A percentile compares a stretch with the other conserved stretches of the same genome.
phyloP scores from a whole-genome alignment of 352 stramenopile genomes.

The Phytophthora megakarya region DNA sequence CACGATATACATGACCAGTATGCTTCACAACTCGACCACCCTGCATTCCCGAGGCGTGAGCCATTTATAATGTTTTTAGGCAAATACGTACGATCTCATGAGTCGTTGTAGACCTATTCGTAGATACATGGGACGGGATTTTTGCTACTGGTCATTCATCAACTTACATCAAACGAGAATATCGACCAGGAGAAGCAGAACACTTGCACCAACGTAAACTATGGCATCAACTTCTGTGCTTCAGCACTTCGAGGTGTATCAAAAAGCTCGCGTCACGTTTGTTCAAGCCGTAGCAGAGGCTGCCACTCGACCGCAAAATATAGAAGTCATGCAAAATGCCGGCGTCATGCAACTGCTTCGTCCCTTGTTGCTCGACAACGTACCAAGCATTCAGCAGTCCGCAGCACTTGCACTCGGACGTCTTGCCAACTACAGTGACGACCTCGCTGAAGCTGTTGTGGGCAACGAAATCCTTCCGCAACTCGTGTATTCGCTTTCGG shows the following conservation, averaged over 20 bases:
- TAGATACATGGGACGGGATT: not conserved
- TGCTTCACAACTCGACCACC: no score
- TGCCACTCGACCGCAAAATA: conserved; percentile 94
- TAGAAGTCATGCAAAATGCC: conserved; percentile 96
- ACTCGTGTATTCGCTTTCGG: conserved; percentile 95
- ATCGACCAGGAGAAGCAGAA: not conserved
- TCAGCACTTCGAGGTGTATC: conserved; percentile 96
- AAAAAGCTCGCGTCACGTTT: conserved; percentile 95
- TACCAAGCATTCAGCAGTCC: conserved; percentile 95
- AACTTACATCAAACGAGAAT: not conserved
- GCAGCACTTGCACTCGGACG: conserved; percentile 92
- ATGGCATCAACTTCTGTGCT: conserved; percentile 91
- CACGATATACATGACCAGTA: no score
- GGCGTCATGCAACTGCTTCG: conserved; percentile 95
- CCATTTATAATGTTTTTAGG: not conserved
- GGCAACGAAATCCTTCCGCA: conserved; percentile 96
- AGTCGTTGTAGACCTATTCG: conserved; percentile 34
- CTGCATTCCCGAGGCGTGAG: no score
- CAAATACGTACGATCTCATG: conserved; percentile 13
- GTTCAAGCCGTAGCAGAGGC: conserved; percentile 94
- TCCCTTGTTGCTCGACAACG: conserved; percentile 94
- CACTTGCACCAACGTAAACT: not conserved
- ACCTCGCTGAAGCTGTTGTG: conserved; percentile 94
- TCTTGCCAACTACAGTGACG: conserved; percentile 95
- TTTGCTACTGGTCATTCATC: conserved; percentile 6